phyloP scores from a whole-genome alignment of 352 stramenopile species.

The Pythium sukuiense region DNA sequence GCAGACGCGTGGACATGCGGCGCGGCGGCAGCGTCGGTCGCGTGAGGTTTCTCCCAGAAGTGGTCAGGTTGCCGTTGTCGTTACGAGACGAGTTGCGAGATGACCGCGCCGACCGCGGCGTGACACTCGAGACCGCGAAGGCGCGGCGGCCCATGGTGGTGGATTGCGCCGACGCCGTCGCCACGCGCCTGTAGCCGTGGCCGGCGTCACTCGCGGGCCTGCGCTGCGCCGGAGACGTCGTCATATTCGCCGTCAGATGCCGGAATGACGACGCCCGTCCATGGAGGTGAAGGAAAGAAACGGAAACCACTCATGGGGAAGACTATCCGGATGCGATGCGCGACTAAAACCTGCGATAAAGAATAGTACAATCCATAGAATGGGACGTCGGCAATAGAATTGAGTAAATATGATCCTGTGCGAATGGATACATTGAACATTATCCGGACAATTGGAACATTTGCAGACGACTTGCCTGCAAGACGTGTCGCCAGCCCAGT shows the following conservation, averaged over 20 bases:
- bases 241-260: background rate
- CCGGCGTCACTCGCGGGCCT: slow-evolving; percentile 1
- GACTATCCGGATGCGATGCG: no score
- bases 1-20: slow-evolving; percentile 27
- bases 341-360: no score
- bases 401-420: no score
- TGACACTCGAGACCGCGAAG: background rate
- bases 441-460: no score
- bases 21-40: slow-evolving; percentile 2
- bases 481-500: no score
- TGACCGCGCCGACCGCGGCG: background rate
- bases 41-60: background rate
- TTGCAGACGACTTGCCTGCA: no score
- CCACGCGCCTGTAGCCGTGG: background rate
- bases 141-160: background rate
- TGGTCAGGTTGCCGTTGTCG: background rate
- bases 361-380: no score
- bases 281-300: background rate
- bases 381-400: no score
- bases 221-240: background rate
- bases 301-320: no score
- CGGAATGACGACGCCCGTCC: no score
- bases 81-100: background rate
- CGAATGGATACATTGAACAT: no score
- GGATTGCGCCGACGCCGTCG: background rate